Base-by-base conservation (phyloP, 495 filamentous ascomycete genomes). In the Barbatosphaeria neglecta region DNA sequence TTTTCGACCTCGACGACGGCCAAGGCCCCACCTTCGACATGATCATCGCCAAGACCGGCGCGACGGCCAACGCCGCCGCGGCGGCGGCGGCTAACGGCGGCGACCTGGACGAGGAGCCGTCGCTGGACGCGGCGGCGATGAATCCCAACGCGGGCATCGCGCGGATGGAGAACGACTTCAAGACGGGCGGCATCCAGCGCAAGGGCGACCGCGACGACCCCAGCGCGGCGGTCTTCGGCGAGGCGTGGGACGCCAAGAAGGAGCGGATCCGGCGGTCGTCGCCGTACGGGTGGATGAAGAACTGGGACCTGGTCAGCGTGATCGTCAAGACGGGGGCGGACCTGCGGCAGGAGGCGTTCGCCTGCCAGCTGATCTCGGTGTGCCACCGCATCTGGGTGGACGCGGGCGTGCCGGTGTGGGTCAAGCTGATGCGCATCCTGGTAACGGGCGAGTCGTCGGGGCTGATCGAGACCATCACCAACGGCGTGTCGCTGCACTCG, bases 311-410 rank as follows among this genome's bases (percentile, higher is more conserved):
- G 10, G 63, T 87, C 47, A 84, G 80, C 56, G 83, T 87, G 41
- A 87, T 87, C 58, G 80, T 87, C 47, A 87, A 87, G 58, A 87
- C 83, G 24, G 83, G 83, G 22, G 79, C 81, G 1, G 83, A 87
- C 59, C 68, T 87, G 33, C 68, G 83, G 41, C 83, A 87, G 61
- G 83, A 87, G 64, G 81, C 83, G 1, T 87, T 87, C 56, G 83
- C 83, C 8, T 85, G 82, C 60, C 83, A 87, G 60, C 71, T 87
- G 15, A 87, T 87, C 55, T 69, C 74, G 38, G 78, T 86, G 27
- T 86, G 83, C 59, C 69, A 78, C 55, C 85, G 79, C 66, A 84
- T 87, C 55, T 87, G 82, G 82, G 58, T 79, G 27, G 81, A 83
- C 39, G 77, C 82, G n/a, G 60, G 62, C 17, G 76, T 84, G 22